These are phyloP conservation scores for Coemansia sp. DNA, from an alignment of 192 early-diverging fungal genomes.

Conservation along the genomic window DNA sequence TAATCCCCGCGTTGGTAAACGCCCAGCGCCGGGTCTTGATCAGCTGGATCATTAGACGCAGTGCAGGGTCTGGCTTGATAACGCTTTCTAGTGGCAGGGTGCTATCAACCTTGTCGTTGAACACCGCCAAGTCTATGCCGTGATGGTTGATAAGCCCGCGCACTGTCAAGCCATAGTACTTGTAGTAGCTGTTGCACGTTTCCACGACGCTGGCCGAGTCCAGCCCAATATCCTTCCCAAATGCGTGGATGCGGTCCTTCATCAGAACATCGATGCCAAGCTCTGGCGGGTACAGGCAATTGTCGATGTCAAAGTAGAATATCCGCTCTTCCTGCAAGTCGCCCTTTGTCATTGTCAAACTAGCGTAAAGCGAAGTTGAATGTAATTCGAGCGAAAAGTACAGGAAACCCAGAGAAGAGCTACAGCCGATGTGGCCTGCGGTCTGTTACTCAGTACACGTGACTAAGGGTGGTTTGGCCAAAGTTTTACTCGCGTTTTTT, in stretches of 20 bases:
- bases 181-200: conserved; percentile 59
- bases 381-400: neutral
- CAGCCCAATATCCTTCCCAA: conserved; percentile 58
- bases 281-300: conserved; percentile 64
- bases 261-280: conserved; percentile 57
- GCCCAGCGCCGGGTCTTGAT: conserved; percentile 66
- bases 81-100: conserved; percentile 63
- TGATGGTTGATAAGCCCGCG: conserved; percentile 70
- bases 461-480: neutral
- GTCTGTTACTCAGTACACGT: neutral
- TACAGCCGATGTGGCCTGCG: neutral
- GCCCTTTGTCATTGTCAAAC: conserved; percentile 3
- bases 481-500: neutral
- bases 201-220: conserved; percentile 51
- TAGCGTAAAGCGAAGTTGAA: neutral
- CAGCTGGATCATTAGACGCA: conserved; percentile 60
- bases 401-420: neutral
- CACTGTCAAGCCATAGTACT: conserved; percentile 69
- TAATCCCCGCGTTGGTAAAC: conserved; percentile 72
- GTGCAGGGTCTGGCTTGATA: conserved; percentile 57
- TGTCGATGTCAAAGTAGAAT: conserved; percentile 82
- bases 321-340: conserved; percentile 17
- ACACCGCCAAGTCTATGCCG: conserved; percentile 62
- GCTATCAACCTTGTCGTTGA: conserved; percentile 65
- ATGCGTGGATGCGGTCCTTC: conserved; percentile 61